Evolutionary conservation across 352 stramenopile species (phyloP), one percentile per base, ranked within the genome.

Genomic region (Phytophthora brassicae): DNA sequence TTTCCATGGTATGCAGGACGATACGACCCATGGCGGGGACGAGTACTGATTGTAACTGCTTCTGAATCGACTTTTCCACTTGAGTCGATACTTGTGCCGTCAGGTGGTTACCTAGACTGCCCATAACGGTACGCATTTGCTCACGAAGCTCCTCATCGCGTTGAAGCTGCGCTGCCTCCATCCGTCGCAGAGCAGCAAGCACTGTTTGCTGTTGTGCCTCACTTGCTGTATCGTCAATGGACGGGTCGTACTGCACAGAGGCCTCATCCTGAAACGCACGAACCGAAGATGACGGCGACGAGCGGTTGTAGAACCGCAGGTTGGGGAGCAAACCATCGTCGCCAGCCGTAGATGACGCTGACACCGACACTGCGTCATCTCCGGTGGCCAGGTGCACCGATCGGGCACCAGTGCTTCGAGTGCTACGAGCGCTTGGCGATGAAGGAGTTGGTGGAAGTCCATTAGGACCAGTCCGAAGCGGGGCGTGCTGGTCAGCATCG

Each of bases 1-100:
- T 90, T 57, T 94, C 86, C 86, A 94, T 94, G 8, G 86, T 94
- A 53, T 94, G 86, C 41, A 94, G 52, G 9, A 94, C 86, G 26
- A 94, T 94, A 36, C 86, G 86, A 3, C 83, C 86, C 80, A 94
- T 94, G 6, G 86, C 86, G 8, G 86, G 86, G 28, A 94, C 84
- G 14, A 94, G 62, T 36, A 94, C 77, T 1, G 68, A 86, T 64
- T 94, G 86, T 46, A 94, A 66, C 55, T 94, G 86, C 66, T 91
- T 91, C 56, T 90, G 80, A 44, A 94, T 84, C 29, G 83, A 84
- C 60, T 92, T 92, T 54, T 94, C 86, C 11, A 92, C 78, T 54
- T 94, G 86, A 3, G 66, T 71, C 3, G 81, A 77, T 11, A 87
- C 68, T 20, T 91, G 82, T 4, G 74, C 58, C 11, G 74, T 81